Evolutionary conservation across 345 rosid species (phyloP), one percentile per base, ranked within the genome.

Genomic region (Eucalyptus marginata): DNA sequence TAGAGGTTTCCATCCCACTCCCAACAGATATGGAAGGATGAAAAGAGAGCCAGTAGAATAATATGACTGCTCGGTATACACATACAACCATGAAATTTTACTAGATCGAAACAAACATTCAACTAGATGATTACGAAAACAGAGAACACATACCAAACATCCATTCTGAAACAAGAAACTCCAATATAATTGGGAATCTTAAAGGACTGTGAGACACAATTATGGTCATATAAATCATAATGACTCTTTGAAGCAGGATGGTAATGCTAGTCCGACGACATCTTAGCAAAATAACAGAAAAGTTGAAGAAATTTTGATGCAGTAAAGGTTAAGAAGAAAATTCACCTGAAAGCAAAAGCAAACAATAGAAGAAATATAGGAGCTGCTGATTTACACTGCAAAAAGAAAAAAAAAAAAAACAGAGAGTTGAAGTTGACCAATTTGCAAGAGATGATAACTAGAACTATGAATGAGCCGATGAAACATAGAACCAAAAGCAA

Each of bases 301-400:
- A 88, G 59, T 44, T 27, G 64, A 29, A 76, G 68, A 36, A 71
- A 71, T 71, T 71, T 18, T 40, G 29, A 51, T 59, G 76, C 40
- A 40, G 43, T 44, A 90, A 87, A 59, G 31, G 54, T 54, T 56
- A 64, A 58, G 83, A 76, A n/a, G 47, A 66, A 88, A 91, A 85
- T 71, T 91, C 91, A 98, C 99, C 99, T 98, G 97, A 98, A 98
- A 87, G 99, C 99, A 95, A 98, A 98, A 90, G 99, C 99, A 90
- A 98, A 98, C 54, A 98, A 89, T 87, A 98, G 96, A 90, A 98
- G 99, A 93, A 97, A 98, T 93, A 98, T 96, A 58, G 99, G 99
- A 80, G 99, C 91, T 68, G 99, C 99, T 88, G 99, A 98, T 96
- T 98, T 98, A 94, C 99, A 98, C 99, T 98, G 96, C 95, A 94